Evolutionary conservation across 179 eudicot genomes (phyloP).

Genomic region (Silene coronaria): DNA sequence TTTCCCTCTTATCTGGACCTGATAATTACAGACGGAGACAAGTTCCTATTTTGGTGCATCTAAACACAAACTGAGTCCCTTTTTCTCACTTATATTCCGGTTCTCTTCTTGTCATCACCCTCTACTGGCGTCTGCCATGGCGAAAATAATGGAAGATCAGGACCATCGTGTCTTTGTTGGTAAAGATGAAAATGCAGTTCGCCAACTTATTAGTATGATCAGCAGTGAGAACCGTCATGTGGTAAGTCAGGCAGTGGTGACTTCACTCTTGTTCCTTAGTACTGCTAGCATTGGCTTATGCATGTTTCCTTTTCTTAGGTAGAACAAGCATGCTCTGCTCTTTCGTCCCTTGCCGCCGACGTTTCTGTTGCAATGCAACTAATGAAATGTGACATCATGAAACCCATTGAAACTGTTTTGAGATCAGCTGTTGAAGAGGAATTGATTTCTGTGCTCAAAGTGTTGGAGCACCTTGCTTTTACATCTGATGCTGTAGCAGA

Average conservation of each 20-base stretch:
- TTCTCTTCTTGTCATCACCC: conserved; percentile 99
- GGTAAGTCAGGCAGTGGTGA: conserved; percentile 43
- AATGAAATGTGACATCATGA: conserved; percentile 93
- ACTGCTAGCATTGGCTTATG: conserved; percentile 19
- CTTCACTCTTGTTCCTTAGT: not conserved
- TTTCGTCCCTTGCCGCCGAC: conserved; percentile 87
- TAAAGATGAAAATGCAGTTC: conserved; percentile 95
- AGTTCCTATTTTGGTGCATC: conserved; percentile 90
- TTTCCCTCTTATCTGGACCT: conserved; percentile 23
- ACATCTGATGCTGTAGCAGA: conserved; percentile 81
- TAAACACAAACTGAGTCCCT: conserved; percentile 87
- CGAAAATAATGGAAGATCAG: conserved; percentile 93
- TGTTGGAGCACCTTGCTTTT: conserved; percentile 80
- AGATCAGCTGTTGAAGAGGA: conserved; percentile 67
- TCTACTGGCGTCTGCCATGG: conserved; percentile 85
- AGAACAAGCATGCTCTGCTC: conserved; percentile 98
- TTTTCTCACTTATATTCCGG: conserved; percentile 94
- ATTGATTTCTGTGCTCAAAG: conserved; percentile 73
- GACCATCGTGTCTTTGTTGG: conserved; percentile 78
- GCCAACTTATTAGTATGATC: conserved; percentile 99
- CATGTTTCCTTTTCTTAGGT: conserved; percentile 44
- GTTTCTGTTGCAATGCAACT: conserved; percentile 70
- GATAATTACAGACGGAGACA: conserved; percentile 65
- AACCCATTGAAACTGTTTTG: conserved; percentile 77
- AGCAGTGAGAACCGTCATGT: conserved; percentile 95